Percentiles rank a stretch among this genome's conserved stretches.
phyloP scores from a whole-genome alignment of 352 stramenopile species.

The Pythium volutum region DNA sequence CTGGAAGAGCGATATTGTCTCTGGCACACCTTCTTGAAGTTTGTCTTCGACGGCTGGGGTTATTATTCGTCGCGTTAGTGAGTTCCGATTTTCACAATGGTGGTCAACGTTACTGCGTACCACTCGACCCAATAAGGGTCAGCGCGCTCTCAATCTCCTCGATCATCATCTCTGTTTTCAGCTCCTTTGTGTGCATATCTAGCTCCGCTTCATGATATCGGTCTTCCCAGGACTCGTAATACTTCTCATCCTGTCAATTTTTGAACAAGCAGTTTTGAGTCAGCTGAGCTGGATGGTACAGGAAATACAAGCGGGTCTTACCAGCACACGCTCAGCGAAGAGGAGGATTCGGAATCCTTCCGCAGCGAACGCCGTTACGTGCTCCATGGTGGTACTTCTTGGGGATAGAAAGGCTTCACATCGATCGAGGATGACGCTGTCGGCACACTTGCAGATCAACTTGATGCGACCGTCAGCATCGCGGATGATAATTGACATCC shows the following conservation, averaged over 20 bases:
- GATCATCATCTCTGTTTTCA: constrained; percentile 49
- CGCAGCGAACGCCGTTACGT: constrained; percentile 79
- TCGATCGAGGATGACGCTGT: constrained; percentile 72
- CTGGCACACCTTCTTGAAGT: constrained; percentile 95
- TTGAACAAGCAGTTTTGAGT: not conserved
- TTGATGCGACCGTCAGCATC: constrained; percentile 50
- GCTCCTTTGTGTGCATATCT: constrained; percentile 63
- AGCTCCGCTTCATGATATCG: constrained; percentile 70
- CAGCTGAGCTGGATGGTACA: not conserved
- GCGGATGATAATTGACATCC: constrained; percentile 81
- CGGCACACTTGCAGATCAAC: constrained; percentile 79
- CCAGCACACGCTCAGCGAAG: constrained; percentile 70
- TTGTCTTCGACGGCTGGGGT: constrained; percentile 95
- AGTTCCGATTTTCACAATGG: not conserved
- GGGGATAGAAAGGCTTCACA: constrained; percentile 59
- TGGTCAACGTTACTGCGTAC: constrained; percentile 24
- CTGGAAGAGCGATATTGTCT: constrained; percentile 88
- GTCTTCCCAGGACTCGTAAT: constrained; percentile 66
- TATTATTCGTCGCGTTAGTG: not conserved
- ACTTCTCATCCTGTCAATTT: constrained; percentile 46
- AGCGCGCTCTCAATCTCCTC: constrained; percentile 85
- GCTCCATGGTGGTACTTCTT: constrained; percentile 53
- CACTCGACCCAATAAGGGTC: constrained; percentile 82
- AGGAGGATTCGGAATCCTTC: constrained; percentile 87
- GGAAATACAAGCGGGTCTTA: constrained; percentile 18